These are phyloP conservation scores for Penicillium nordicum DNA, from an alignment of 2,329 filamentous ascomycete genomes.

Conservation along the genomic window DNA sequence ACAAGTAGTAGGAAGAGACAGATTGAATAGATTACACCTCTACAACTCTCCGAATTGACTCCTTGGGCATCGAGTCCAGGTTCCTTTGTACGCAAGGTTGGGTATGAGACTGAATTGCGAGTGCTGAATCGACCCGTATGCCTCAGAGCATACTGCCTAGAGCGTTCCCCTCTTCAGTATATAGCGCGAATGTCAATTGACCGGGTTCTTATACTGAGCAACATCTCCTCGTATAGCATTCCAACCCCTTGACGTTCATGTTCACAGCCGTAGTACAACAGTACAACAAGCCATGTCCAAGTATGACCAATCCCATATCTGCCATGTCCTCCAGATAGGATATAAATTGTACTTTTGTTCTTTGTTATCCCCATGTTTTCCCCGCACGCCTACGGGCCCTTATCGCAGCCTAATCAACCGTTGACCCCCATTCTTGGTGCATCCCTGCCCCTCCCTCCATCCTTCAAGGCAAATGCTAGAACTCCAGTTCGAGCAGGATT, in stretches of 20 bases:
- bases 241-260: background rate
- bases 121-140: too few species aligned
- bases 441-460: slow-evolving; percentile 5
- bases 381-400: slow-evolving; percentile 7
- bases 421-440: slow-evolving; percentile 29
- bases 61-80: too few species aligned
- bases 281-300: background rate
- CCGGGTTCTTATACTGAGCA: background rate
- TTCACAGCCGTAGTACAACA: background rate
- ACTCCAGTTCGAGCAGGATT: background rate
- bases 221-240: background rate
- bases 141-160: too few species aligned
- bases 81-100: too few species aligned
- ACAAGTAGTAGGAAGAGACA: too few species aligned
- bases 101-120: too few species aligned
- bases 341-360: slow-evolving; percentile 1
- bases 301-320: background rate
- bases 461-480: background rate
- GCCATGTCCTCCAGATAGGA: background rate
- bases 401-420: slow-evolving; percentile 7
- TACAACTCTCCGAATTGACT: too few species aligned
- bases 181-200: background rate
- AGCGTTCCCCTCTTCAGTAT: too few species aligned
- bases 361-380: slow-evolving; percentile 5
- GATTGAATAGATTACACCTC: too few species aligned